phyloP scores from a whole-genome alignment of 169 alveolate species.

The Cryptosporidium ryanae region DNA sequence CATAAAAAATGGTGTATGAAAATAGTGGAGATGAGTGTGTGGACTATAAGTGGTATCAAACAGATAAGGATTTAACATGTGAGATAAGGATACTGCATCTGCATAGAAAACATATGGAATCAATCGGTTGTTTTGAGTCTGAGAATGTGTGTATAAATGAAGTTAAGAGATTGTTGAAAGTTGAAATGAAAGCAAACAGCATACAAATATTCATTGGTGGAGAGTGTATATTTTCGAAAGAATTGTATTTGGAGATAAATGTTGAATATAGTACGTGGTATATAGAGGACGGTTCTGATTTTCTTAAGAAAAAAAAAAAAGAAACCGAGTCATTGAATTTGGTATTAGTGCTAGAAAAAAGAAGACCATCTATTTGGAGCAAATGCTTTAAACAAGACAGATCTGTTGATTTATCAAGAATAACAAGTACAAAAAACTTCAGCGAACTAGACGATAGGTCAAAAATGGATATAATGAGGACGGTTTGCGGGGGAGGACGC shows the following conservation, averaged over 20 bases:
- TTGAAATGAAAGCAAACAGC: background rate
- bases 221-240: background rate
- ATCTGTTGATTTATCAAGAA: background rate
- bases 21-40: slow-evolving; percentile 1
- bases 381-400: slow-evolving; percentile 22
- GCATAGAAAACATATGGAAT: background rate
- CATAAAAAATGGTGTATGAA: background rate
- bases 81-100: slow-evolving; percentile 19
- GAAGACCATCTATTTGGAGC: slow-evolving; percentile 41
- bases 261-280: slow-evolving; percentile 48
- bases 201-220: background rate
- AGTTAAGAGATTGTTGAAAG: background rate
- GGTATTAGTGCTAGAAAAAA: slow-evolving; percentile 13
- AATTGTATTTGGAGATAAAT: slow-evolving; percentile 8
- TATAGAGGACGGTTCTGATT: slow-evolving; percentile 7
- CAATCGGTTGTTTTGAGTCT: background rate
- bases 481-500: background rate
- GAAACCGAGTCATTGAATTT: background rate
- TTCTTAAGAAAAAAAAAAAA: background rate
- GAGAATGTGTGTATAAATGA: background rate
- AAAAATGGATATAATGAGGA: slow-evolving; percentile 14
- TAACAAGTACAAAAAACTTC: slow-evolving; percentile 29
- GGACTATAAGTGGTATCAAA: slow-evolving; percentile 46
- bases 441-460: slow-evolving; percentile 37
- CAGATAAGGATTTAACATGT: slow-evolving; percentile 36